Evolutionary conservation across 1,284 basidiomycete species (phyloP), one percentile per base, ranked within the genome.

Genomic region (Cutaneotrichosporon cutaneum): DNA sequence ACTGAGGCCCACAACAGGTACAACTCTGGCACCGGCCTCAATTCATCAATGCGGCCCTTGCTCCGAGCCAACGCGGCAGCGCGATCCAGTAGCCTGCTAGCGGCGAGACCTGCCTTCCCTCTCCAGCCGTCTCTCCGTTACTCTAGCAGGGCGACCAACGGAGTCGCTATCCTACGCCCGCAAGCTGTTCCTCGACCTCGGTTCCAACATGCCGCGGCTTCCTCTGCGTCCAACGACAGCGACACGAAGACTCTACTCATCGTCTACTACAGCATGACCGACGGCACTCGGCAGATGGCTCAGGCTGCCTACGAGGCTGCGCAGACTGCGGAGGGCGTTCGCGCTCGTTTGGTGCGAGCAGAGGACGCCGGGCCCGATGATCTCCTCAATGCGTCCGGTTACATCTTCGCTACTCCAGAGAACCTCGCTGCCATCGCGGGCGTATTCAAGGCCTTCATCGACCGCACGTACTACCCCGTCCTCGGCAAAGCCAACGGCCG

Each of bases 221-320:
- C 48, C 9, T 18, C 14, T 5, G 26, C 7, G 16, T 8, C 13
- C 6, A 4, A 51, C 11, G 22, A 24, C 9, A 51, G 48, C 35
- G 58, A 59, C 11, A 33, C 63, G 30, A 69, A 67, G 58, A 62
- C 59, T 26, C 66, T 71, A 57, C 62, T 71, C 22, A 64, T 69
- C 24, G 65, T 66, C n/a, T 66, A 66, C 51, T 59, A 66, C 65
- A 50, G 59, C 21, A 50, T 56, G 42, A 66, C 65, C 16, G 57
- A 60, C 50, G 65, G 65, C 4, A 33, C 61, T 13, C 48, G 56
- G 21, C 59, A 59, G 51, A 66, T 66, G 65, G 61, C 65, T 4
- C 30, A 48, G 48, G 59, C 57, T 4, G 65, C 65, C 18, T 56
- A 30, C 27, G 59, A 58, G 6, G 61, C 59, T 10, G 65, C 65